Evolutionary conservation across 768 basidiomycete species (phyloP), one percentile per base, ranked within the genome.

Genomic region (Tremella fuciformis): DNA sequence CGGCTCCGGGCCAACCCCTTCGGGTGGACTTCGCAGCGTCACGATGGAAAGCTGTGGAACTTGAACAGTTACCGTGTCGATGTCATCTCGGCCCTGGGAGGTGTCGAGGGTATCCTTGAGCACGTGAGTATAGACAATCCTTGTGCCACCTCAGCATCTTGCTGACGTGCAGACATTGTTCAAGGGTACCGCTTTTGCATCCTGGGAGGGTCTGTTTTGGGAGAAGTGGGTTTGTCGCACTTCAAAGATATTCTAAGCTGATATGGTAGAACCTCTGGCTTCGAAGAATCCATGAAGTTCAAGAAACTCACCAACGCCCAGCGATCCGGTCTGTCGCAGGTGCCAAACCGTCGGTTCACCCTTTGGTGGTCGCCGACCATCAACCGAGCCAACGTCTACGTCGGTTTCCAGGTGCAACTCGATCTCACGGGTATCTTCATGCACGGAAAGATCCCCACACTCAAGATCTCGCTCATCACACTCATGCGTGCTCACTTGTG

Each of bases 401-500:
- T 98, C 76, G 96, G 96, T 84, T 99, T 99, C 89, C 96, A 98
- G 77, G 96, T 99, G 18, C 94, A 98, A 72, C 84, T 99, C 47
- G 96, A 99, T 83, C 78, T 99, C 62, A 99, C 96, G 13, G 64
- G 70, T 67, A 64, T 29, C 18, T 68, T 64, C 64, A 88, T 88
- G 88, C 93, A 96, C 78, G 94, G 94, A 70, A 97, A 99, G 81
- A 94, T 97, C 63, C 71, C 71, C 1, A 70, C 71, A 11, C 60
- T 97, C 65, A 97, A 98, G 81, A 99, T 99, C 80, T 92, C 89
- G 79, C 85, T 98, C 80, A 99, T 99, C 68, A 96, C 98, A 74
- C 96, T 99, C 70, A 98, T 99, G 90, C 89, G 96, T 81, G 96
- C 96, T 41, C 96, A 99, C 78, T 84, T 99, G 80, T 98, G 96